Base-by-base conservation (phyloP, 345 rosid species). In the Euclidium syriacum region DNA sequence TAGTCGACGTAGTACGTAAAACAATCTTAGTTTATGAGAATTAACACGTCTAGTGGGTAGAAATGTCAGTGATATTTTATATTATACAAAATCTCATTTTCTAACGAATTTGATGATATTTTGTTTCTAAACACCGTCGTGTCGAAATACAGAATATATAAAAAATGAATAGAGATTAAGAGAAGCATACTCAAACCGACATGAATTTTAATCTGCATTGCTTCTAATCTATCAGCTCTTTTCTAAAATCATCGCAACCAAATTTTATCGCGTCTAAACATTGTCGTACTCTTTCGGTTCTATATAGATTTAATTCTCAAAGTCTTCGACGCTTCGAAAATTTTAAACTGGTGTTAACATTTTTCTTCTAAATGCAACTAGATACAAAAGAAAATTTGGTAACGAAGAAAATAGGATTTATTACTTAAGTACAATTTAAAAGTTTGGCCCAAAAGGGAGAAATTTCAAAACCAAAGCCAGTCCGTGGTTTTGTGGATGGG, bases 401-500 rank as follows among this genome's bases (percentile, higher is more conserved):
- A 29, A 57, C 39, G 48, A 40, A 8, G 10, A 58, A 32, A 46
- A 5, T 10, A 35, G 11, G 47, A 48, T 9, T 32, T 22, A 32
- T 14, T n/a, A n/a, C n/a, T n/a, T 22, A 6, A 10, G 15, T 9
- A 3, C 34, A 48, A 24, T 34, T 0, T 23, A 34, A 47, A 62
- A 36, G 7, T 49, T 50, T 38, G 6, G 42, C 1, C 17, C 23
- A 35, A 10, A 58, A 7, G 10, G 7, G 33, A 20, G n/a, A 39
- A 49, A 17, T 17, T 14, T 35, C 8, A 14, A 44, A 53, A 62
- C 60, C 40, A 71, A 57, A 30, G 43, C 30, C 6, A 54, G 53
- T 49, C 30, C 48, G 42, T 48, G 50, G 42, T 33, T 41, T 29
- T 52, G 52, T 64, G 71, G 65, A 56, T 30, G 38, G 43, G 36